These are phyloP conservation scores for Thermothielavioides terrestris DNA, from an alignment of 495 filamentous ascomycete genomes.

Conservation along the genomic window DNA sequence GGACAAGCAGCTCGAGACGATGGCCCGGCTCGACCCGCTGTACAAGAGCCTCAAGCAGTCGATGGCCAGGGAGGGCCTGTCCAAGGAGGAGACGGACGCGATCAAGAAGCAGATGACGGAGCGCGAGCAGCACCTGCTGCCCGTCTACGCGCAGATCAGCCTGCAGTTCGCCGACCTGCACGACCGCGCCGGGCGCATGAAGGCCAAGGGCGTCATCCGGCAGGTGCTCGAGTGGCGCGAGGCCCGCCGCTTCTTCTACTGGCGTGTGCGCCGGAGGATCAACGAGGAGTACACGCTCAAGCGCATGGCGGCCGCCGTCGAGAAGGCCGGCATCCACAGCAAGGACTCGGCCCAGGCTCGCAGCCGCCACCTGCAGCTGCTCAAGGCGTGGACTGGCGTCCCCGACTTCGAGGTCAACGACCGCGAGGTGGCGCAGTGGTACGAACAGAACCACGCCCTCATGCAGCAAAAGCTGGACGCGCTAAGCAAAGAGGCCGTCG, in stretches of 20 bases:
- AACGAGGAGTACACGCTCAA: constrained; percentile 95
- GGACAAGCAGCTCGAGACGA: constrained; percentile 95
- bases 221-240: constrained; percentile 75
- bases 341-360: constrained; percentile 42
- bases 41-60: constrained; percentile 78
- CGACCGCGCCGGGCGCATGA: constrained; percentile 94
- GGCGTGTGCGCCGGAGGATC: constrained; percentile 91
- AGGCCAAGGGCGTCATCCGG: constrained; percentile 92
- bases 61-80: constrained; percentile 56
- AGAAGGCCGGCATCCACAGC: constrained; percentile 20
- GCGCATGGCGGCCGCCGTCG: constrained; percentile 58
- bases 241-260: constrained; percentile 98
- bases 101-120: constrained; percentile 81
- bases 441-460: constrained; percentile 85
- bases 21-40: constrained; percentile 82
- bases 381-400: constrained; percentile 71
- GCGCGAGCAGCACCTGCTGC: constrained; percentile 81
- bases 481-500: constrained; percentile 67
- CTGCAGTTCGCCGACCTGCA: constrained; percentile 95
- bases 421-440: constrained; percentile 83
- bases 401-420: constrained; percentile 67
- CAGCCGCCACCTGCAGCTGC: constrained; percentile 53
- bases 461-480: constrained; percentile 71
- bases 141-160: constrained; percentile 86
- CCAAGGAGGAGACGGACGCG: constrained; percentile 59